A percentile compares a stretch with the other conserved stretches of the same genome.
Evolutionary conservation across 2,329 filamentous ascomycete genomes (phyloP).

Genomic region (Trichoderma lentiforme): DNA sequence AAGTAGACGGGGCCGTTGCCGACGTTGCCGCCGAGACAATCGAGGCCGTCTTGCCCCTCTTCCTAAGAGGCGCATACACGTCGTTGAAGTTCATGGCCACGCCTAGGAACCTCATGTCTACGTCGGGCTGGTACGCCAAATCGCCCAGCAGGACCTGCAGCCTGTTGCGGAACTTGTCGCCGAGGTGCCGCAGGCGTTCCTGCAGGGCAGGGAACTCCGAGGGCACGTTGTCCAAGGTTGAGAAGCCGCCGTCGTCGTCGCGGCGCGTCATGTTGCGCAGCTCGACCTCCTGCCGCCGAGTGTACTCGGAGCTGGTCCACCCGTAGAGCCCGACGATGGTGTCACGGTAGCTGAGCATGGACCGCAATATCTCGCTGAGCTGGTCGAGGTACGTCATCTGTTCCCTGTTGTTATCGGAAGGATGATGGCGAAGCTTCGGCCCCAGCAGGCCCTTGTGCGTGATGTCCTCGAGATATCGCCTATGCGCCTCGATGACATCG

Average conservation of each 20-base stretch:
- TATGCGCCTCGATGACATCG: slow-evolving; percentile 89
- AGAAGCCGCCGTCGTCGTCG: slow-evolving; percentile 28
- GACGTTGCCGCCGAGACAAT: slow-evolving; percentile 25
- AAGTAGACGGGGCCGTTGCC: slow-evolving; percentile 22
- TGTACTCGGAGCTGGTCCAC: slow-evolving; percentile 93
- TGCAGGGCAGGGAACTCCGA: slow-evolving; percentile 71
- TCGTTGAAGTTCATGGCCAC: slow-evolving; percentile 99
- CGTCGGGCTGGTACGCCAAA: slow-evolving; percentile 86
- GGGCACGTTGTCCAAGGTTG: slow-evolving; percentile 52
- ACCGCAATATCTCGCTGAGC: slow-evolving; percentile 85
- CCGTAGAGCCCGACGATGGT: slow-evolving; percentile 91
- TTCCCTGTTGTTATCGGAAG: slow-evolving; percentile 60
- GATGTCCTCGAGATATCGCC: slow-evolving; percentile 85
- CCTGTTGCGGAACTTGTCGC: slow-evolving; percentile 70
- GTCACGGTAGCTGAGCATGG: slow-evolving; percentile 92
- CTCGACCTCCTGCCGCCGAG: slow-evolving; percentile 78
- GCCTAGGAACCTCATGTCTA: slow-evolving; percentile 91
- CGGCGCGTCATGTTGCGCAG: slow-evolving; percentile 64
- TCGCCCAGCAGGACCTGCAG: slow-evolving; percentile 85
- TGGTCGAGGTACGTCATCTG: slow-evolving; percentile 80
- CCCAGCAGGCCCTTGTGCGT: slow-evolving; percentile 94
- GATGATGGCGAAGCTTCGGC: slow-evolving; percentile 51
- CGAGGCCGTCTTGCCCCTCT: slow-evolving; percentile 49
- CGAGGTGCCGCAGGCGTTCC: slow-evolving; percentile 68
- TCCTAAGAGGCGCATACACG: slow-evolving; percentile 76